These are phyloP conservation scores for Botrytis fragariae DNA, from an alignment of 2,329 filamentous ascomycete genomes.

Conservation along the genomic window DNA sequence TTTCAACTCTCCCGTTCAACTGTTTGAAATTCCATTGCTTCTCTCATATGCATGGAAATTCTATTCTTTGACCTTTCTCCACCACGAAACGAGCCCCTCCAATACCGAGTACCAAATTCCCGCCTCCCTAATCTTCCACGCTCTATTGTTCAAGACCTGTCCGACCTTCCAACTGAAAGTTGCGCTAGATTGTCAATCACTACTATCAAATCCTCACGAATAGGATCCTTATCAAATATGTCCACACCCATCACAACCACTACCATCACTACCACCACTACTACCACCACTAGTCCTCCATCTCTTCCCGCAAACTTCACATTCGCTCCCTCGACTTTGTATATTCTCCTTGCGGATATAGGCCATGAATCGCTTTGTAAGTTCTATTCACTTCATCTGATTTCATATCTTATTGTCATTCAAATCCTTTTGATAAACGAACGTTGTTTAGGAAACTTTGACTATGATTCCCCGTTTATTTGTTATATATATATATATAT, in stretches of 20 bases:
- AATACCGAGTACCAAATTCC: not conserved
- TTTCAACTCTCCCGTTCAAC: not conserved
- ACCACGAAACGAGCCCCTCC: not conserved
- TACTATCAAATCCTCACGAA: not conserved
- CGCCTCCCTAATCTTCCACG: not conserved
- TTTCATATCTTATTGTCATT: not conserved
- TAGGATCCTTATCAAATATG: not conserved
- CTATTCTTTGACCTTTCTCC: not conserved
- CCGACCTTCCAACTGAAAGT: not conserved
- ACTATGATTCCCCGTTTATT: not conserved
- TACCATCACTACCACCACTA: not conserved
- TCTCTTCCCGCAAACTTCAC: not conserved
- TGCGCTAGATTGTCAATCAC: not conserved
- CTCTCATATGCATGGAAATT: not conserved
- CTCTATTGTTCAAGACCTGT: not conserved
- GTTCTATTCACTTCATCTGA: not conserved
- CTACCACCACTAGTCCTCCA: not conserved
- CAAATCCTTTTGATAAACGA: not conserved
- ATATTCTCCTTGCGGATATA: conserved; percentile 3
- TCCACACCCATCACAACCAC: not conserved
- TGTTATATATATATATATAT: not conserved
- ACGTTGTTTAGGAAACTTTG: not conserved
- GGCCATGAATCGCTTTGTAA: not conserved
- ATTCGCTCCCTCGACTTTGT: not conserved
- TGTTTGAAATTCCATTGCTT: not conserved